phyloP scores from a whole-genome alignment of 179 eudicot species.

The Heliamphora pulchella region DNA sequence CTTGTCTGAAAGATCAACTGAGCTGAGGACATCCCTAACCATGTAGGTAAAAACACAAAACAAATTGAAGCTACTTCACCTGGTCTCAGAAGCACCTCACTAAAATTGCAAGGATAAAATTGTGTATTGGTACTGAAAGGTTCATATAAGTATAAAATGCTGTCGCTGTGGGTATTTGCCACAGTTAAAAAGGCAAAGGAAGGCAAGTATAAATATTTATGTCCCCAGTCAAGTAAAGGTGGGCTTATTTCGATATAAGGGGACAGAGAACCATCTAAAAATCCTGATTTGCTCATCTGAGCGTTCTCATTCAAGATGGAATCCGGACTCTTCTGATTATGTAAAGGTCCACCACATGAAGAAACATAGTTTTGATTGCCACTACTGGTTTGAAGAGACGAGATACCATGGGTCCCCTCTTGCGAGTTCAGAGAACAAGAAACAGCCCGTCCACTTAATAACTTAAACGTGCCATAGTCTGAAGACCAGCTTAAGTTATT shows the following conservation, averaged over 20 bases:
- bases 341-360: slow-evolving; percentile 35
- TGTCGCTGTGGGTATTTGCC: slow-evolving; percentile 46
- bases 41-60: slow-evolving; percentile 62
- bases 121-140: slow-evolving; percentile 75
- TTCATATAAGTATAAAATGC: slow-evolving; percentile 39
- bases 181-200: slow-evolving; percentile 50
- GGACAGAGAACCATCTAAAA: slow-evolving; percentile 34
- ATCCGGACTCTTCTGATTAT: slow-evolving; percentile 20
- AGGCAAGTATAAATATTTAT: slow-evolving; percentile 48
- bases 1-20: slow-evolving; percentile 76
- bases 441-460: slow-evolving; percentile 36
- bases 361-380: slow-evolving; percentile 24
- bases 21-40: slow-evolving; percentile 62
- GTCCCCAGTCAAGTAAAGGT: slow-evolving; percentile 65
- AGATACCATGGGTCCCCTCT: slow-evolving; percentile 27
- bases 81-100: slow-evolving; percentile 57
- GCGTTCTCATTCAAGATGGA: slow-evolving; percentile 24
- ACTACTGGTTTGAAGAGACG: slow-evolving; percentile 19
- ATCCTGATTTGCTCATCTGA: slow-evolving; percentile 31
- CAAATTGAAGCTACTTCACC: slow-evolving; percentile 62
- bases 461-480: slow-evolving; percentile 27
- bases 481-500: slow-evolving; percentile 40
- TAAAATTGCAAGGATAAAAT: slow-evolving; percentile 68
- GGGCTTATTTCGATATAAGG: slow-evolving; percentile 52
- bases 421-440: slow-evolving; percentile 46